Percentiles rank a stretch among this genome's conserved stretches.
phyloP scores from a whole-genome alignment of 2,329 filamentous ascomycete genomes.

The Pleochaeta shiraiana region DNA sequence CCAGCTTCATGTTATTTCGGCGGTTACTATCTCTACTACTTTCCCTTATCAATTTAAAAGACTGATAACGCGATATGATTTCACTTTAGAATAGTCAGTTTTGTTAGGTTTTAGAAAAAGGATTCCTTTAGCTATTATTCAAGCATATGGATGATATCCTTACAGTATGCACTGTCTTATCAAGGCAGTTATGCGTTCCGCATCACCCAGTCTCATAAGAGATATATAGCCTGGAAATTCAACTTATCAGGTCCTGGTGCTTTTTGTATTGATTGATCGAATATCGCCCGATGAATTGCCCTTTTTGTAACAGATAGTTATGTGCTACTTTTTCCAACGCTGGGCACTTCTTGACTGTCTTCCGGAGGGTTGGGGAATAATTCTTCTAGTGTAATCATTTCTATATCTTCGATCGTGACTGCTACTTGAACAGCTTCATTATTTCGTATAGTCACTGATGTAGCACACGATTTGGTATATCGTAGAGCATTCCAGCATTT shows the following conservation, averaged over 20 bases:
- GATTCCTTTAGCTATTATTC: neutral
- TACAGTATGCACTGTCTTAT: neutral
- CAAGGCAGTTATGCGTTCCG: neutral
- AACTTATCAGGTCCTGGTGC: neutral
- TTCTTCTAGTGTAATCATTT: no score
- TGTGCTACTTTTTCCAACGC: neutral
- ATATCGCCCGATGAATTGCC: neutral
- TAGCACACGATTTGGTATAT: neutral
- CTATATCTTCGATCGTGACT: neutral
- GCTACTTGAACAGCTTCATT: neutral
- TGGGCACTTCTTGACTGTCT: no score
- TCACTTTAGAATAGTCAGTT: neutral
- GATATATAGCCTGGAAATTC: neutral
- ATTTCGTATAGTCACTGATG: neutral
- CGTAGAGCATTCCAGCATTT: constrained; percentile 2
- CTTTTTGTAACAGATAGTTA: neutral
- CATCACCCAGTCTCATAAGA: neutral
- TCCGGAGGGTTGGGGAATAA: neutral
- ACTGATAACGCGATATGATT: neutral
- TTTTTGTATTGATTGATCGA: no score
- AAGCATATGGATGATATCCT: neutral
- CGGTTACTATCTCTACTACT: neutral
- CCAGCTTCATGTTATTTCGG: neutral
- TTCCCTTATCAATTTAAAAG: neutral
- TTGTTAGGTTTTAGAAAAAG: neutral